Conservation (phyloP, 75 land plant species). For the Pseudotsuga menziesii region DNA sequence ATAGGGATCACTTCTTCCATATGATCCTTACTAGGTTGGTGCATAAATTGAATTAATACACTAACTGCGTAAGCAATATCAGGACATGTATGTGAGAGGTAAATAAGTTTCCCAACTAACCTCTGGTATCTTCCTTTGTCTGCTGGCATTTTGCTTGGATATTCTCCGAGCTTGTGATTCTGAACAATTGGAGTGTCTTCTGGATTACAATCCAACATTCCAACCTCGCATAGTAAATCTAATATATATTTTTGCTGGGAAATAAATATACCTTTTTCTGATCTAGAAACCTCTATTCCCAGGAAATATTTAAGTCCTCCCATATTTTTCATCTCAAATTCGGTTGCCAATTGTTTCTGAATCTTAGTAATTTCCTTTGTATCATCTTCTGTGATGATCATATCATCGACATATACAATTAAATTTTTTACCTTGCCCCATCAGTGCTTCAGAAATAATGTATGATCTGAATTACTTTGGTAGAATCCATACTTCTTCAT, state of each 20-base stretch:
- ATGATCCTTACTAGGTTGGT: too few relatives aligned
- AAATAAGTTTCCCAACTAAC: too few relatives aligned
- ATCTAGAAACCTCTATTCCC: conserved; percentile 14
- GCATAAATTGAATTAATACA: too few relatives aligned
- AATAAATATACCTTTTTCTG: conserved; percentile 16
- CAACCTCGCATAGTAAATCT: conserved; percentile 10
- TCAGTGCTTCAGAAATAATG: conserved; percentile 10
- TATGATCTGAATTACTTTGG: conserved; percentile 6
- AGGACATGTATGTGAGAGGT: too few relatives aligned
- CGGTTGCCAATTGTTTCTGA: background rate
- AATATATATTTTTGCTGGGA: conserved; percentile 21
- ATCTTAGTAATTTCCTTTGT: conserved; percentile 2
- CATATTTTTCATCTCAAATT: conserved; percentile 4
- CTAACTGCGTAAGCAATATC: too few relatives aligned
- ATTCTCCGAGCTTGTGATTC: too few relatives aligned
- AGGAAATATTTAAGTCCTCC: conserved; percentile 4
- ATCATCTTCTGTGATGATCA: conserved; percentile 26
- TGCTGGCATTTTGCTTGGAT: too few relatives aligned
- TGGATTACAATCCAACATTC: conserved; percentile 11
- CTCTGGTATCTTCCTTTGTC: too few relatives aligned
- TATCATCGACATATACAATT: conserved; percentile 24
- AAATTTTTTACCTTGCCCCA: background rate
- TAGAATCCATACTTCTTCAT: background rate
- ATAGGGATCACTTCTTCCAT: too few relatives aligned
- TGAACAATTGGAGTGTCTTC: too few relatives aligned